Percentiles rank a stretch among this genome's conserved stretches.
Evolutionary conservation across 768 basidiomycete genomes (phyloP).

Genomic region (Rhizopogon vesiculosus): DNA sequence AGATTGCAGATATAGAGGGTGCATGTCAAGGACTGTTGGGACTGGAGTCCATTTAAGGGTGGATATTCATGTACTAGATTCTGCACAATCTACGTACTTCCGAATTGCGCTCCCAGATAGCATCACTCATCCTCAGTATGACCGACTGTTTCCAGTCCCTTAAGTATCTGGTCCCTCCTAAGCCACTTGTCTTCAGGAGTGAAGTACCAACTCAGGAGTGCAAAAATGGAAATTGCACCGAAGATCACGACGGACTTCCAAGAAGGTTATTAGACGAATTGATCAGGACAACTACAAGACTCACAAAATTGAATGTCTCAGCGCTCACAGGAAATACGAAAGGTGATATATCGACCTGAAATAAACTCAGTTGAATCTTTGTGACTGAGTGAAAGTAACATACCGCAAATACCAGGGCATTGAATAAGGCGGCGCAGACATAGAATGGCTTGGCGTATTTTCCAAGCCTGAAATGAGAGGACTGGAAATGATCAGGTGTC

Average conservation of each 20-base stretch:
- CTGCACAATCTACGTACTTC: background rate
- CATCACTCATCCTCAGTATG: slow-evolving; percentile 4
- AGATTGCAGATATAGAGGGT: slow-evolving; percentile 76
- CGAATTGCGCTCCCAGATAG: background rate
- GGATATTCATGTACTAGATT: background rate
- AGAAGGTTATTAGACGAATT: slow-evolving; percentile 8
- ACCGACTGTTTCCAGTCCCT: slow-evolving; percentile 34
- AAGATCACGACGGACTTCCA: slow-evolving; percentile 73
- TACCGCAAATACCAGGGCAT: slow-evolving; percentile 69
- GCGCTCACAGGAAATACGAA: slow-evolving; percentile 82
- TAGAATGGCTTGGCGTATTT: slow-evolving; percentile 66
- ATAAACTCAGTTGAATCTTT: slow-evolving; percentile 4
- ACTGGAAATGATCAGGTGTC: slow-evolving; percentile 72
- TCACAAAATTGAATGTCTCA: slow-evolving; percentile 80
- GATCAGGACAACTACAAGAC: slow-evolving; percentile 21
- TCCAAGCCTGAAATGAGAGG: slow-evolving; percentile 72
- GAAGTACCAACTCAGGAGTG: slow-evolving; percentile 71
- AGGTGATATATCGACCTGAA: slow-evolving; percentile 77
- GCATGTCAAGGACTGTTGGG: slow-evolving; percentile 72
- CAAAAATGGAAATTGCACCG: slow-evolving; percentile 73
- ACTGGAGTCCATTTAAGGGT: slow-evolving; percentile 38
- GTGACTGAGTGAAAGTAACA: slow-evolving; percentile 21
- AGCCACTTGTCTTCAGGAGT: slow-evolving; percentile 81
- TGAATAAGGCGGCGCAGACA: slow-evolving; percentile 62
- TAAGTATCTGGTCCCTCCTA: slow-evolving; percentile 53